Evolutionary conservation across 2,329 filamentous ascomycete species (phyloP), one percentile per base, ranked within the genome.

Genomic region (Cercospora janseana): DNA sequence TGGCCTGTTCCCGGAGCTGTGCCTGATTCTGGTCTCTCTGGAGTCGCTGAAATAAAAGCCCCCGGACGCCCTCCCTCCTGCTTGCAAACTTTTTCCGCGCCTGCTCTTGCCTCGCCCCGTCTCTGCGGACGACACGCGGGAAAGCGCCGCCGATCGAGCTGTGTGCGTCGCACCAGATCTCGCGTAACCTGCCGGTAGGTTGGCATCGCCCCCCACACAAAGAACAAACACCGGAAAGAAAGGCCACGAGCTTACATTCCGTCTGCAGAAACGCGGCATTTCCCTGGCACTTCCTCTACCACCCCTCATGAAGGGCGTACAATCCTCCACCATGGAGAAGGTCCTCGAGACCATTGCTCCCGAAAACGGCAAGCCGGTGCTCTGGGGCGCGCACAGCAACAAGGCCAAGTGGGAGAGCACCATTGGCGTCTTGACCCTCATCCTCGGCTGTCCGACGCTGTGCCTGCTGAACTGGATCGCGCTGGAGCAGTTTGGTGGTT

Each of bases 381-480:
- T 40, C 8, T 52, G 49, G 49, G 49, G 49, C 21, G 44, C 44
- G 0, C 43, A 46, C 21, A 52, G 46, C 43, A 52, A 46, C 28
- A 52, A 52, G 32, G 49, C 49, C 34, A 47, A 45, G 13, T 52
- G 43, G 43, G 43, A 47, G 44, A 52, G 49, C 37, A 43, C 31
- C 15, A 12, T 47, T 16, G 49, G 49, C 24, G 44, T 41, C 28
- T 9, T 48, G 10, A 28, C 46, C 7, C 43, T 52, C 29, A 47
- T 46, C 23, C 42, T 41, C 24, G 46, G 49, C 41, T 52, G 49
- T 29, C 49, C 49, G 12, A 47, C 38, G 7, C 16, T 52, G 24
- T 41, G 45, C 44, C 31, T 52, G 21, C 16, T 52, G 23, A 49
- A 49, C 26, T 52, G 40, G 38, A 20, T 52, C n/a, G 50, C 50